A percentile compares a stretch with the other conserved stretches of the same genome.
Conservation (phyloP, 805 yeast genomes). For the Kuraishia cidri region DNA sequence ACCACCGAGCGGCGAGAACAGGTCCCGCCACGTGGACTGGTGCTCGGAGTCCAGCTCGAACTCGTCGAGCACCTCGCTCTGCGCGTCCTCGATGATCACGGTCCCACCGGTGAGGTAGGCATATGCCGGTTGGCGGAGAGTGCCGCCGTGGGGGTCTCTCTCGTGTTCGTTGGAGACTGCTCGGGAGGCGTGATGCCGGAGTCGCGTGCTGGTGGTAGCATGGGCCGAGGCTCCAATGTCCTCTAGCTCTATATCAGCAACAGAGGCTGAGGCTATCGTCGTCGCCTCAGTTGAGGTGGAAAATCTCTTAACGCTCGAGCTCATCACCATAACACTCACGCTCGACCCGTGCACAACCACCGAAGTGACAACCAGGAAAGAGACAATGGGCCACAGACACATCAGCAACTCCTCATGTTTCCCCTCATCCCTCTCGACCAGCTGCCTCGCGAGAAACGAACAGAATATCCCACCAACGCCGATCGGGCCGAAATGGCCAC, state of each 20-base stretch:
- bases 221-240: background rate
- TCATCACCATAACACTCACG: constrained; percentile 1
- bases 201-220: too few relatives aligned
- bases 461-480: constrained; percentile 65
- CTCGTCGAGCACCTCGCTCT: constrained; percentile 33
- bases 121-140: constrained; percentile 19
- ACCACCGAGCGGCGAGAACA: background rate
- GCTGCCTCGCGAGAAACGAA: constrained; percentile 30
- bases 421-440: constrained; percentile 25
- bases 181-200: background rate
- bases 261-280: constrained; percentile 45
- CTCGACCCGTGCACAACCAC: constrained; percentile 75
- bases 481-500: constrained; percentile 74
- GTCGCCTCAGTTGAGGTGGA: background rate
- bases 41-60: constrained; percentile 4
- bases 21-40: background rate
- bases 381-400: constrained; percentile 74
- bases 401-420: constrained; percentile 3
- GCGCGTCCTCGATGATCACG: constrained; percentile 30
- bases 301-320: background rate
- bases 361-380: constrained; percentile 73
- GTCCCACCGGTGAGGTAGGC: constrained; percentile 32
- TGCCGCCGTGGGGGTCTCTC: constrained; percentile 5
- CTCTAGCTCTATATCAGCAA: background rate
- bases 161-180: constrained; percentile 4